Percentiles rank a stretch among this genome's conserved stretches.
Evolutionary conservation across 495 filamentous ascomycete species (phyloP).

Genomic region (Lichenothelia convexa): DNA sequence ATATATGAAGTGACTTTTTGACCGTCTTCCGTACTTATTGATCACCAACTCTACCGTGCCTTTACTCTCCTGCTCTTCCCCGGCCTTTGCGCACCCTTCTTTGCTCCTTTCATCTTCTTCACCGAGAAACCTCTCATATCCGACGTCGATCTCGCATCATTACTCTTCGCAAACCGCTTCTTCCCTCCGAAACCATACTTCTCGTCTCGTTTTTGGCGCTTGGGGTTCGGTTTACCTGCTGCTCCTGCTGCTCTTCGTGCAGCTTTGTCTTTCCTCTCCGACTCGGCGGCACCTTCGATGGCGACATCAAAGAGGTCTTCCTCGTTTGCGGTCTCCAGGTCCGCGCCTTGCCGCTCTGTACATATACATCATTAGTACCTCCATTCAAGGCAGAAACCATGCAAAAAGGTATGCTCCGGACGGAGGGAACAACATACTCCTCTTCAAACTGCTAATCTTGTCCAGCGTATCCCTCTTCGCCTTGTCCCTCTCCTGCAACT

Average conservation of each 20-base stretch:
- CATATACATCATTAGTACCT: background rate
- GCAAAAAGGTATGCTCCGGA: background rate
- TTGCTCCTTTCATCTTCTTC: constrained; percentile 63
- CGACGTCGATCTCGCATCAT: constrained; percentile 58
- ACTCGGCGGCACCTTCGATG: constrained; percentile 53
- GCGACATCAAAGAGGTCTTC: constrained; percentile 88
- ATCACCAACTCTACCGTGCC: no score
- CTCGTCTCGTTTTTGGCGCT: constrained; percentile 80
- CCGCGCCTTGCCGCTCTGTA: constrained; percentile 67
- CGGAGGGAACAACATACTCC: constrained; percentile 42
- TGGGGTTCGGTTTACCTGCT: constrained; percentile 25
- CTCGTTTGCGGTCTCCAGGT: constrained; percentile 41
- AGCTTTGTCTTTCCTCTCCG: constrained; percentile 25
- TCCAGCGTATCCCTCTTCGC: constrained; percentile 79
- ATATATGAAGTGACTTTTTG: no score
- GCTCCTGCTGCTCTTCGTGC: constrained; percentile 23
- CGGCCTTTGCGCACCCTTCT: constrained; percentile 29
- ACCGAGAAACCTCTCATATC: constrained; percentile 63
- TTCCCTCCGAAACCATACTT: constrained; percentile 92
- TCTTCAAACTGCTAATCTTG: constrained; percentile 82
- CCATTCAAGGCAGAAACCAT: no score
- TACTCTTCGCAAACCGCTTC: constrained; percentile 76
- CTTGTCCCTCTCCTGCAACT: constrained; percentile 81
- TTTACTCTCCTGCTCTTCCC: constrained; percentile 56
- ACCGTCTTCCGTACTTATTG: no score